These are phyloP conservation scores for Elongisporangium senticosum DNA, from an alignment of 352 stramenopile genomes.

Conservation along the genomic window DNA sequence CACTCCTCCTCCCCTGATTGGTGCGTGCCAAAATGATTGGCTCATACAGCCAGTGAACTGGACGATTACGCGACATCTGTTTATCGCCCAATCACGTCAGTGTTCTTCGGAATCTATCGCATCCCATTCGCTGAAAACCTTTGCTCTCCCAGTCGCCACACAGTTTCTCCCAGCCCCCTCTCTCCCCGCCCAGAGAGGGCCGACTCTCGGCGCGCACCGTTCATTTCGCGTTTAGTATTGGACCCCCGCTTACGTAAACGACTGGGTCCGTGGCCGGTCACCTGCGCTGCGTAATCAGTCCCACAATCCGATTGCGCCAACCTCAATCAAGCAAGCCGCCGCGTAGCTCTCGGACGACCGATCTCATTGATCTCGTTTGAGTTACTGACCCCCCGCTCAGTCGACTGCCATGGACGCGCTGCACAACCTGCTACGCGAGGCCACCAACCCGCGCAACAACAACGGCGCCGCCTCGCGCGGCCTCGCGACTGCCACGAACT, in stretches of 20 bases:
- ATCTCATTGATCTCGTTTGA: background rate
- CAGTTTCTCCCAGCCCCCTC: background rate
- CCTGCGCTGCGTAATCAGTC: slow-evolving; percentile 28
- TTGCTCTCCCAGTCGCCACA: background rate
- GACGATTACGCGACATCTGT: background rate
- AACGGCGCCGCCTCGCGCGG: slow-evolving; percentile 5
- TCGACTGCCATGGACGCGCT: slow-evolving; percentile 57
- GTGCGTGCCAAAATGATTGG: slow-evolving; percentile 5
- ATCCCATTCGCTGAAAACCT: background rate
- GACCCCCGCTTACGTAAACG: slow-evolving; percentile 38
- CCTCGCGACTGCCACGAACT: slow-evolving; percentile 10
- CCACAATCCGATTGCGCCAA: background rate
- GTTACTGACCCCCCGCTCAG: background rate
- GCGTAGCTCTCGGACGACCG: background rate
- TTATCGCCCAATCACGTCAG: background rate
- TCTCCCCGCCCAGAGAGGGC: slow-evolving; percentile 9
- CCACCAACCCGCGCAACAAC: slow-evolving; percentile 45
- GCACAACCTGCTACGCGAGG: slow-evolving; percentile 71
- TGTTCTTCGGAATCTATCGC: background rate
- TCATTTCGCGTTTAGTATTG: slow-evolving; percentile 22
- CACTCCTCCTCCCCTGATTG: slow-evolving; percentile 4
- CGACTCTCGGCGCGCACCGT: slow-evolving; percentile 16
- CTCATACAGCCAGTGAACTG: slow-evolving; percentile 2
- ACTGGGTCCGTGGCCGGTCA: background rate
- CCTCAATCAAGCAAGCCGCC: slow-evolving; percentile 9